Percentiles rank a stretch among this genome's conserved stretches.
phyloP scores from a whole-genome alignment of 371 early-diverging fungal genomes.

The Mucor circinelloides region DNA sequence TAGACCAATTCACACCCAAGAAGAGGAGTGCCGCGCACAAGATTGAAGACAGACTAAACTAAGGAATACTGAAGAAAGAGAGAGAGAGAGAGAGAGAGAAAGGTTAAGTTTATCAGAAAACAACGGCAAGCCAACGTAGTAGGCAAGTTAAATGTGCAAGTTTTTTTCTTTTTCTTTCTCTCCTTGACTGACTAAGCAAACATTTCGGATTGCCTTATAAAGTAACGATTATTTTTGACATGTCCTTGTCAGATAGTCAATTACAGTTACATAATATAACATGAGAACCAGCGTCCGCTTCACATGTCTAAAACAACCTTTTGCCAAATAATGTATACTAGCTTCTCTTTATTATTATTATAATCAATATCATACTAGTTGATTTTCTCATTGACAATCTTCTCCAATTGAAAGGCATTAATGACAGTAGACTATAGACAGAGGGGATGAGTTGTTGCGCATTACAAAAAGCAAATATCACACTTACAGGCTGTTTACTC shows the following conservation, averaged over 20 bases:
- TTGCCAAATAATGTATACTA: not conserved
- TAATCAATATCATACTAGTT: not conserved
- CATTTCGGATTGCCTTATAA: not conserved
- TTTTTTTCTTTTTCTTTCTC: not conserved
- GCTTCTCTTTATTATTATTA: not conserved
- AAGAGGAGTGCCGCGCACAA: not conserved
- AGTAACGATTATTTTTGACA: not conserved
- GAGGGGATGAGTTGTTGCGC: not conserved
- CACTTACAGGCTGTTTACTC: conserved; percentile 50
- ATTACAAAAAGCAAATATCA: not conserved
- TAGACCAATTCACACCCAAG: not conserved
- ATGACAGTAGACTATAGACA: conserved; percentile 40
- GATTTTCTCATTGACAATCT: conserved; percentile 29
- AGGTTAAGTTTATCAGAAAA: not conserved
- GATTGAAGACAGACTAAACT: not conserved
- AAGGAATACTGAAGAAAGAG: not conserved
- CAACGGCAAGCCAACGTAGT: not conserved
- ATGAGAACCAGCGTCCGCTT: not conserved
- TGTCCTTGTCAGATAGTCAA: not conserved
- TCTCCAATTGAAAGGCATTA: conserved; percentile 42
- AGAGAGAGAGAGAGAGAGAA: not conserved
- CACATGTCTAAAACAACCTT: not conserved
- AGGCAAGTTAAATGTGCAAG: not conserved
- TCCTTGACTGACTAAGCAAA: not conserved
- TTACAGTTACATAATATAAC: not conserved